A percentile compares a stretch with the other conserved stretches of the same genome.
Conservation (phyloP, 192 early-diverging fungal genomes). For the Backusella morwellensis region DNA sequence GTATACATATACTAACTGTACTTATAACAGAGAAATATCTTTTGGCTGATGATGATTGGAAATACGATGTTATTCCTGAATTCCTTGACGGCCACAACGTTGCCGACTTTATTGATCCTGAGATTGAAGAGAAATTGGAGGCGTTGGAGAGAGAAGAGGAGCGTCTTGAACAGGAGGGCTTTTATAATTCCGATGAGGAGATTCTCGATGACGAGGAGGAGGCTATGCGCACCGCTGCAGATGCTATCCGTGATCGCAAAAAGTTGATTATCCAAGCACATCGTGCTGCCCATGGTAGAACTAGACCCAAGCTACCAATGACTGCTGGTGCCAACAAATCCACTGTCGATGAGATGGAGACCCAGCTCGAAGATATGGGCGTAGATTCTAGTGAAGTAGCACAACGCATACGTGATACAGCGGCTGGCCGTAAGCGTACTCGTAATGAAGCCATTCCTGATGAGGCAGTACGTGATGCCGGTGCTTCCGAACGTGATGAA, state of each 20-base stretch:
- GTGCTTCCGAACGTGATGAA: slow-evolving; percentile 59
- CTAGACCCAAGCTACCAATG: slow-evolving; percentile 69
- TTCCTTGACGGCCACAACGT: slow-evolving; percentile 99
- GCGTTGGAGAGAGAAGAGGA: slow-evolving; percentile 98
- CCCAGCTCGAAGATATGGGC: slow-evolving; percentile 70
- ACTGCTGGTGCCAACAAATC: slow-evolving; percentile 43
- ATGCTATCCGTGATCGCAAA: slow-evolving; percentile 84
- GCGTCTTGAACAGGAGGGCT: slow-evolving; percentile 85
- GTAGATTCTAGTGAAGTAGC: slow-evolving; percentile 64
- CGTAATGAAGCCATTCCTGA: slow-evolving; percentile 73
- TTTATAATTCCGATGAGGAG: slow-evolving; percentile 84
- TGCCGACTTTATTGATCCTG: slow-evolving; percentile 97
- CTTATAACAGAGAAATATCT: slow-evolving; percentile 64
- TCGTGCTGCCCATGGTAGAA: slow-evolving; percentile 76
- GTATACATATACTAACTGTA: too few relatives aligned
- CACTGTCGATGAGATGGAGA: slow-evolving; percentile 63
- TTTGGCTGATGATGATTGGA: slow-evolving; percentile 86
- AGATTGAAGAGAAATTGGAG: slow-evolving; percentile 94
- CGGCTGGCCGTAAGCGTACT: slow-evolving; percentile 62
- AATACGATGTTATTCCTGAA: slow-evolving; percentile 97
- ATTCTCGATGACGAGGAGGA: slow-evolving; percentile 79
- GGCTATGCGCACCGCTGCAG: slow-evolving; percentile 72
- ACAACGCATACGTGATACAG: slow-evolving; percentile 53
- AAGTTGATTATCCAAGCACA: slow-evolving; percentile 72
- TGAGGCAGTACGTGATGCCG: slow-evolving; percentile 58